These are phyloP conservation scores for Coprinopsis strossmayeri DNA, from an alignment of 768 basidiomycete genomes.

Conservation along the genomic window DNA sequence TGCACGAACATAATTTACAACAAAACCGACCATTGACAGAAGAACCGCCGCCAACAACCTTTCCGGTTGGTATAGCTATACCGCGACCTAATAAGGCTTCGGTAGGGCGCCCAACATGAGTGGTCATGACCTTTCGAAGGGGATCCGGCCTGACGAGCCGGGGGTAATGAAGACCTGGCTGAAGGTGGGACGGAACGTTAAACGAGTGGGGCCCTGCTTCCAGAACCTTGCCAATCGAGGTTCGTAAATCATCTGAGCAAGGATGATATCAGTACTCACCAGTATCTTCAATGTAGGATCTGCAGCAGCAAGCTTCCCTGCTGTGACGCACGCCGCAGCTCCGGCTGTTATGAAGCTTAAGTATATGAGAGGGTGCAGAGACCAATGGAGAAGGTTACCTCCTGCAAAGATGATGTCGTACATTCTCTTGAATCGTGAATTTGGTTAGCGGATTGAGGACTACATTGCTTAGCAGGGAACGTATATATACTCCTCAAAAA, in stretches of 20 bases:
- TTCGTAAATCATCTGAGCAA: too few relatives aligned
- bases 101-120: constrained; percentile 37
- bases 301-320: constrained; percentile 46
- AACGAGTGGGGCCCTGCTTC: constrained; percentile 52
- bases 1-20: too few relatives aligned
- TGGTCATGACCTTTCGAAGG: constrained; percentile 33
- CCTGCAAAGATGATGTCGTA: too few relatives aligned
- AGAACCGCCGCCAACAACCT: constrained; percentile 58
- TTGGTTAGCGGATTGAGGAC: too few relatives aligned
- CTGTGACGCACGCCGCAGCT: constrained; percentile 49
- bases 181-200: constrained; percentile 39
- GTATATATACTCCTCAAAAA: too few relatives aligned
- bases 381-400: constrained; percentile 37
- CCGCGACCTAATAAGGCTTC: constrained; percentile 36
- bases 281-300: constrained; percentile 52
- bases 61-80: constrained; percentile 35
- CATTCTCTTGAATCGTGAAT: too few relatives aligned
- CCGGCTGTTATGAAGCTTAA: constrained; percentile 35
- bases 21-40: constrained; percentile 49
- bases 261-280: too few relatives aligned
- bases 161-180: constrained; percentile 44
- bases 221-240: too few relatives aligned
- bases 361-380: too few relatives aligned
- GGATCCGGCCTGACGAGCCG: constrained; percentile 27
- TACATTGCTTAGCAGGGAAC: too few relatives aligned